phyloP scores from a whole-genome alignment of 2,329 filamentous ascomycete genomes.

The Fusarium equiseti region DNA sequence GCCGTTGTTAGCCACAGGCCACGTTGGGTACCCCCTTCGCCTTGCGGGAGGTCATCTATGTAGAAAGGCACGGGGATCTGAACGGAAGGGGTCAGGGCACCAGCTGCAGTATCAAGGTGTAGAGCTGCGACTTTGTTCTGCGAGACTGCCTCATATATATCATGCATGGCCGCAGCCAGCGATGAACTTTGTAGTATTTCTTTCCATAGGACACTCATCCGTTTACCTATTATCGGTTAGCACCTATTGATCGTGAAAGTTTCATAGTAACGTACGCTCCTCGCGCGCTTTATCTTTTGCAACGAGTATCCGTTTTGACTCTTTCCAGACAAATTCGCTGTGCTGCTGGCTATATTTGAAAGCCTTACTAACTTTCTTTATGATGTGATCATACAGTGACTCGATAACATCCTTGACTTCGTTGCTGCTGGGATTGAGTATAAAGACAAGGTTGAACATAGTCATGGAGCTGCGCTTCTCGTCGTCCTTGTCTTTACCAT shows the following conservation, averaged over 20 bases:
- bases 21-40: conserved; percentile 75
- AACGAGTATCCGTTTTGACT: conserved; percentile 84
- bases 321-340: conserved; percentile 90
- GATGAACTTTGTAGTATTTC: conserved; percentile 79
- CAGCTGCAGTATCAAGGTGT: conserved; percentile 74
- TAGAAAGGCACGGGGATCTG: conserved; percentile 76
- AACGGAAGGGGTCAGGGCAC: conserved; percentile 70
- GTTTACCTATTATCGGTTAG: conserved; percentile 58
- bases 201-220: conserved; percentile 75
- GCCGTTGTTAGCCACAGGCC: conserved; percentile 91
- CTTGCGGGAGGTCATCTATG: conserved; percentile 77
- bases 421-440: conserved; percentile 82
- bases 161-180: conserved; percentile 83
- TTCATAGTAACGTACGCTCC: conserved; percentile 59
- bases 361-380: conserved; percentile 92
- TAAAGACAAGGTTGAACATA: conserved; percentile 98
- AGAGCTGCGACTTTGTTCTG: conserved; percentile 88
- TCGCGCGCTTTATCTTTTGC: conserved; percentile 87
- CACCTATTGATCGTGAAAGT: not conserved
- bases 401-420: conserved; percentile 82
- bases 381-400: conserved; percentile 84
- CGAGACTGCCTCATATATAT: conserved; percentile 84
- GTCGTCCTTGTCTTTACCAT: conserved; percentile 58
- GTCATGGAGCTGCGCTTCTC: conserved; percentile 81
- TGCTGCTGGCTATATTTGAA: conserved; percentile 93